Percentiles rank a stretch among this genome's conserved stretches.
Conservation (phyloP, 1,284 basidiomycete species). For the Leccinum subrobustum region DNA sequence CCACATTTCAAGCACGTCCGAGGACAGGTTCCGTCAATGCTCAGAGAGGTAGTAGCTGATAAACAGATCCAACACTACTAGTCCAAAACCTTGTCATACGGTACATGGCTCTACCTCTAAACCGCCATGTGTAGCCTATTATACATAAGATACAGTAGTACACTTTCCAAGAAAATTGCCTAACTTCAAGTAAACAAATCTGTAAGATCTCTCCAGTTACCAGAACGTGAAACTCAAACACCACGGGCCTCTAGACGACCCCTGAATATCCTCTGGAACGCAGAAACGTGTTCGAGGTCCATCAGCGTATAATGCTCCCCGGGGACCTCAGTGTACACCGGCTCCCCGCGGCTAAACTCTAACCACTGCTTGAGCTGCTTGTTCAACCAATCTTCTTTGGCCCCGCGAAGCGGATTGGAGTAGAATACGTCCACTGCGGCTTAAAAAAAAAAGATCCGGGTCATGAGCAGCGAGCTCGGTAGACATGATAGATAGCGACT, state of each 20-base stretch:
- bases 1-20: too few relatives aligned
- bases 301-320: constrained; percentile 35
- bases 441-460: constrained; percentile 1
- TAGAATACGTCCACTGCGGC: constrained; percentile 26
- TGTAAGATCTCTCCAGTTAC: neutral
- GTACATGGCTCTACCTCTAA: too few relatives aligned
- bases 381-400: constrained; percentile 22
- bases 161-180: too few relatives aligned
- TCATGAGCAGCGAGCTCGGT: neutral
- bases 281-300: constrained; percentile 35
- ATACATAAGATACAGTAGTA: too few relatives aligned
- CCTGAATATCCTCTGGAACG: constrained; percentile 35
- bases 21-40: too few relatives aligned
- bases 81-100: too few relatives aligned
- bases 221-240: neutral
- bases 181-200: neutral
- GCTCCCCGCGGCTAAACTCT: constrained; percentile 18
- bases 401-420: constrained; percentile 23
- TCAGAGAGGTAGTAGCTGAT: too few relatives aligned
- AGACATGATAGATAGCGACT: neutral
- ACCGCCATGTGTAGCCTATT: too few relatives aligned
- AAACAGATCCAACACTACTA: too few relatives aligned
- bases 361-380: constrained; percentile 26
- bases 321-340: constrained; percentile 31
- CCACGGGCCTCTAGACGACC: constrained; percentile 24